Conservation (phyloP, 164 flowering plant species). For the Dillenia turbinata region DNA sequence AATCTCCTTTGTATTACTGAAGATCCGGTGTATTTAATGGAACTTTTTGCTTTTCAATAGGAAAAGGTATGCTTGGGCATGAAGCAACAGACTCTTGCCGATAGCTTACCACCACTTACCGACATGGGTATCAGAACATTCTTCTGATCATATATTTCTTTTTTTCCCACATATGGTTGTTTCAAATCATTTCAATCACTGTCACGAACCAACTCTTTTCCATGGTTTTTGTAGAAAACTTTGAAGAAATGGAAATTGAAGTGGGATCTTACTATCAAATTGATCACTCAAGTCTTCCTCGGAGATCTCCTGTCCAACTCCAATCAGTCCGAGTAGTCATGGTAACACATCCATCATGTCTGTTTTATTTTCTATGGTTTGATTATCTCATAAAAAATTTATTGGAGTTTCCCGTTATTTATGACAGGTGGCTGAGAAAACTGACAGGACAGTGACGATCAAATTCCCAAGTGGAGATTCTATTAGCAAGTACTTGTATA, state of each 20-base stretch:
- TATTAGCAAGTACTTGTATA: conserved; percentile 34
- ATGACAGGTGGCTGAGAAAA: conserved; percentile 53
- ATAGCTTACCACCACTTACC: too few species aligned
- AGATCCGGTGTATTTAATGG: too few species aligned
- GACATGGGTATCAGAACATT: too few species aligned
- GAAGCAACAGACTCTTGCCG: too few species aligned
- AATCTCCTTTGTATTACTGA: too few species aligned
- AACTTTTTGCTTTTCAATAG: too few species aligned
- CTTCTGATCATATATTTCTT: too few species aligned
- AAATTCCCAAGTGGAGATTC: conserved; percentile 63
- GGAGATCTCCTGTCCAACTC: conserved; percentile 50
- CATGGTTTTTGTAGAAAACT: too few species aligned
- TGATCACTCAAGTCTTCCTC: conserved; percentile 48
- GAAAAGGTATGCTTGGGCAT: too few species aligned
- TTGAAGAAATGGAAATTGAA: conserved; percentile 17
- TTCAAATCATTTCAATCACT: too few species aligned
- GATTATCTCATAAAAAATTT: not conserved
- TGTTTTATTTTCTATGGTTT: conserved; percentile 1
- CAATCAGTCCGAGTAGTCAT: conserved; percentile 43
- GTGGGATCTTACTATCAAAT: conserved; percentile 54
- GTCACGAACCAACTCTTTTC: too few species aligned
- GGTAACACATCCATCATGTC: conserved; percentile 24
- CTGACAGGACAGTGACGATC: conserved; percentile 32
- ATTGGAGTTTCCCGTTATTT: not conserved
- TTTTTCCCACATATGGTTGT: too few species aligned